Evolutionary conservation across 441 rosid species (phyloP).

Genomic region (Geranium incanum): DNA sequence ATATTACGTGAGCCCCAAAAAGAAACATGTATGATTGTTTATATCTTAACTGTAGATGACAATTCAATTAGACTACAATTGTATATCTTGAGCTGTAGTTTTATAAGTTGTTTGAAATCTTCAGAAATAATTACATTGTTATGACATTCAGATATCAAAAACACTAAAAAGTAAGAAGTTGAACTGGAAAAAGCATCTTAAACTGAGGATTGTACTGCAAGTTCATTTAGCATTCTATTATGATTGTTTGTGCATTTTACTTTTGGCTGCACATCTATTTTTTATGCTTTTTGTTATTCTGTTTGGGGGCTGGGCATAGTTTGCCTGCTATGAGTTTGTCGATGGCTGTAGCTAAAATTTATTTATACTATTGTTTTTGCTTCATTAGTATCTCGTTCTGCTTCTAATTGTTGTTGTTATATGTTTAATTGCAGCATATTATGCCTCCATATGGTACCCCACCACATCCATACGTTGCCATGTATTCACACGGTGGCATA

Average conservation of each 20-base stretch:
- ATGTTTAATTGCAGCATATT: constrained; percentile 52
- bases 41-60: not conserved
- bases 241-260: not conserved
- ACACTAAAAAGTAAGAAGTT: too few relatives aligned
- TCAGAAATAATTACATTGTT: not conserved
- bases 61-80: not conserved
- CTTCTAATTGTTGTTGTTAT: not conserved
- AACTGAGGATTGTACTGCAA: not conserved
- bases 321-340: not conserved
- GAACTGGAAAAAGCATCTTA: not conserved
- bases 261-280: not conserved
- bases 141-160: not conserved
- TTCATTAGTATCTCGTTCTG: not conserved
- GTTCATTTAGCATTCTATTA: not conserved
- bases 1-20: not conserved
- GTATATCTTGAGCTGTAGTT: not conserved
- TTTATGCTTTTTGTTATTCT: not conserved
- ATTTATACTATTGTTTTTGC: not conserved
- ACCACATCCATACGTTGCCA: constrained; percentile 85
- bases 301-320: not conserved
- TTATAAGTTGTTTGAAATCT: not conserved
- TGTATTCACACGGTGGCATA: constrained; percentile 96
- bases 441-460: constrained; percentile 96
- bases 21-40: not conserved
- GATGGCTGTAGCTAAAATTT: not conserved